A percentile compares a stretch with the other conserved stretches of the same genome.
Conservation (phyloP, 495 filamentous ascomycete species). For the Talaromyces nanjingensis region DNA sequence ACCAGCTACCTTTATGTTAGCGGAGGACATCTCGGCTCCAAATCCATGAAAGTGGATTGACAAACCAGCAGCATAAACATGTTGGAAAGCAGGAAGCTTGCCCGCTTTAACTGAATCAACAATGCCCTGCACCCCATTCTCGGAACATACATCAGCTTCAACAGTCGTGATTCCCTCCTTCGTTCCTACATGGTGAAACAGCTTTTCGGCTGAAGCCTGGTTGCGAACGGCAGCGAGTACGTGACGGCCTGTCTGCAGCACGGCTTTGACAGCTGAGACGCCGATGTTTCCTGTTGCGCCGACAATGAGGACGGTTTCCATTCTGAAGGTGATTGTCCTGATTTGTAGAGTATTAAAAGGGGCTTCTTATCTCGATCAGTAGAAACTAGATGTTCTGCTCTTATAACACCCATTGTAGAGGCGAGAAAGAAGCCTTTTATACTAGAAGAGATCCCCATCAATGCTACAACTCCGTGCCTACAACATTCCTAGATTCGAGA, state of each 20-base stretch:
- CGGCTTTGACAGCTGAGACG: slow-evolving; percentile 22
- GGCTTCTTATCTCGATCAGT: background rate
- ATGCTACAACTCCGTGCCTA: background rate
- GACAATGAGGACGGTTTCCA: slow-evolving; percentile 30
- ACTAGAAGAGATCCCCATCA: background rate
- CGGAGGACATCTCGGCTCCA: background rate
- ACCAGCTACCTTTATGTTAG: slow-evolving; percentile 16
- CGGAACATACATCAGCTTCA: slow-evolving; percentile 26
- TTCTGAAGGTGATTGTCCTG: background rate
- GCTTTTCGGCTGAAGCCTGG: slow-evolving; percentile 27
- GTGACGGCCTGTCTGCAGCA: slow-evolving; percentile 18
- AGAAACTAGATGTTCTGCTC: background rate
- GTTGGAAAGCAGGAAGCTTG: slow-evolving; percentile 33
- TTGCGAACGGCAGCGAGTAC: slow-evolving; percentile 38
- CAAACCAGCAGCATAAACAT: slow-evolving; percentile 30
- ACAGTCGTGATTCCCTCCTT: slow-evolving; percentile 25
- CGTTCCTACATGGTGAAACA: slow-evolving; percentile 26
- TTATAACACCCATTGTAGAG: background rate
- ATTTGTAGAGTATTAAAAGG: background rate
- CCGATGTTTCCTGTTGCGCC: slow-evolving; percentile 40
- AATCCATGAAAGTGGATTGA: background rate
- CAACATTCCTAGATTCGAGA: background rate
- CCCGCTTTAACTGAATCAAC: slow-evolving; percentile 29
- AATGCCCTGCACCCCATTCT: slow-evolving; percentile 25
- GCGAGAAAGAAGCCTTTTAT: background rate